These are phyloP conservation scores for Leccinum barrowsii DNA, from an alignment of 768 basidiomycete genomes.

Conservation along the genomic window DNA sequence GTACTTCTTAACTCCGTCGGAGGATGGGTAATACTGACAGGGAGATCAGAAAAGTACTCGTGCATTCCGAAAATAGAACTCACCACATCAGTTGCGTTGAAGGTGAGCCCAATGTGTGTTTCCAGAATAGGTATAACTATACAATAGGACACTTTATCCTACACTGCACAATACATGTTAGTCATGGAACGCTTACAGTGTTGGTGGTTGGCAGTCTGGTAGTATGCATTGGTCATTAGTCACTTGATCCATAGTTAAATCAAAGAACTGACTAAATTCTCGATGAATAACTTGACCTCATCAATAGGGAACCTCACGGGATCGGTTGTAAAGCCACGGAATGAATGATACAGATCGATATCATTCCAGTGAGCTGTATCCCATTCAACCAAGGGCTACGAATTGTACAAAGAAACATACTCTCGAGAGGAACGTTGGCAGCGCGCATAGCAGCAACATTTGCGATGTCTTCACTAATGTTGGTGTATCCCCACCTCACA, in stretches of 20 bases:
- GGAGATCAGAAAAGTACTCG: background rate
- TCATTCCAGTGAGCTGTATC: slow-evolving; percentile 71
- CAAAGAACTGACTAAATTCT: slow-evolving; percentile 46
- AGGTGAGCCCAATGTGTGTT: slow-evolving; percentile 53
- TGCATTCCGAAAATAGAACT: slow-evolving; percentile 20
- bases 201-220: slow-evolving; percentile 27
- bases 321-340: slow-evolving; percentile 67
- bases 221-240: slow-evolving; percentile 1
- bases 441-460: slow-evolving; percentile 57
- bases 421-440: slow-evolving; percentile 76
- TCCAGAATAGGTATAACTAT: slow-evolving; percentile 71
- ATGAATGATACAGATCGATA: slow-evolving; percentile 68
- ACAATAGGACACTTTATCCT: background rate
- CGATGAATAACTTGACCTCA: slow-evolving; percentile 52
- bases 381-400: background rate
- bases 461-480: slow-evolving; percentile 53
- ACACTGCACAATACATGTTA: background rate
- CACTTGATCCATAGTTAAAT: background rate
- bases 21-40: slow-evolving; percentile 65
- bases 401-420: slow-evolving; percentile 26
- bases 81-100: slow-evolving; percentile 62
- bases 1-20: slow-evolving; percentile 55
- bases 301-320: slow-evolving; percentile 58
- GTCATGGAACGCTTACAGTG: slow-evolving; percentile 20
- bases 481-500: slow-evolving; percentile 43